Conservation (phyloP, 2,329 filamentous ascomycete genomes). For the Fusarium liriodendri region DNA sequence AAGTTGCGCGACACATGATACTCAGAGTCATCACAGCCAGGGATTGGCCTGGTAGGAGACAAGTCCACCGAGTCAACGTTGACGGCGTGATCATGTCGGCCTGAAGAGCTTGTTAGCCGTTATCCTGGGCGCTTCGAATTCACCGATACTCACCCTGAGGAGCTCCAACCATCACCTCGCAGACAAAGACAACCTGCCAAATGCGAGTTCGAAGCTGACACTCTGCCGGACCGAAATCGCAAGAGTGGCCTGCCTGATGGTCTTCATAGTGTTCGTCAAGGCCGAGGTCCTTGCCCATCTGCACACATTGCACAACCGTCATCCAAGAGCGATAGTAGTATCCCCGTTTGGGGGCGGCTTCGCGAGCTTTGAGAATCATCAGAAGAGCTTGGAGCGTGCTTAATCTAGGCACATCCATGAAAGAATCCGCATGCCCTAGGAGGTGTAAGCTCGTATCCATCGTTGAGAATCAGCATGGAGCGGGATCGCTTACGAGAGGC, state of each 20-base stretch:
- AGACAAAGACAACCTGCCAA: conserved; percentile 88
- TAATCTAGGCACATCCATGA: conserved; percentile 89
- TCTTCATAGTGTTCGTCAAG: conserved; percentile 87
- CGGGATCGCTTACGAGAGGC: conserved; percentile 73
- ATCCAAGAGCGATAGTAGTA: conserved; percentile 99
- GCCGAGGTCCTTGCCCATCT: conserved; percentile 92
- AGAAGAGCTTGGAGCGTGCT: conserved; percentile 93
- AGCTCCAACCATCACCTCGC: conserved; percentile 92
- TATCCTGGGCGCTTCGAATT: not conserved
- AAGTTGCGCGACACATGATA: conserved; percentile 85
- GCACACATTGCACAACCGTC: conserved; percentile 89
- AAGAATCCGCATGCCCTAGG: conserved; percentile 87
- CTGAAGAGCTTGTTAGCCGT: conserved; percentile 55
- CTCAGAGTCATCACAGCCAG: conserved; percentile 79
- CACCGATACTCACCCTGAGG: conserved; percentile 73
- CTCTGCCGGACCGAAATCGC: conserved; percentile 76
- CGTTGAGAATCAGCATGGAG: not conserved
- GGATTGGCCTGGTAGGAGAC: conserved; percentile 69
- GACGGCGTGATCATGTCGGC: conserved; percentile 82
- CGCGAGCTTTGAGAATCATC: conserved; percentile 88
- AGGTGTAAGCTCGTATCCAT: conserved; percentile 30
- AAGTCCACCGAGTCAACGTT: conserved; percentile 82
- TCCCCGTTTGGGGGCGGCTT: conserved; percentile 90
- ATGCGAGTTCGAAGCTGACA: conserved; percentile 87
- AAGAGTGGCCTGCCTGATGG: conserved; percentile 78